Conservation (phyloP, 306 rosid species). For the Quercus agrifolia region DNA sequence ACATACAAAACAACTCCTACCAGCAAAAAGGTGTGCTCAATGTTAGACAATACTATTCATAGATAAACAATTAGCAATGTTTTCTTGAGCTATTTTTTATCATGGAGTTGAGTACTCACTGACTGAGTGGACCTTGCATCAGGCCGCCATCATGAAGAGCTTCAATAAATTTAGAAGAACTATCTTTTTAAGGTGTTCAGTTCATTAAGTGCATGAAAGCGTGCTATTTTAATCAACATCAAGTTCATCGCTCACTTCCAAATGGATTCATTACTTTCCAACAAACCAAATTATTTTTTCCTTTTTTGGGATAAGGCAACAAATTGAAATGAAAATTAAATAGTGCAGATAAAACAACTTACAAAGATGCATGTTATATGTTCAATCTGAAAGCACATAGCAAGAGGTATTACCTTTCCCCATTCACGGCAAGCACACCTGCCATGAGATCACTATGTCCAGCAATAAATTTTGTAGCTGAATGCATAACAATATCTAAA, state of each 20-base stretch:
- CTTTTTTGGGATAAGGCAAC: not conserved
- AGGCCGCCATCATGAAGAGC: conserved; percentile 3
- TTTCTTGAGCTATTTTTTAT: not conserved
- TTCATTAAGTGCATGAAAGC: conserved; percentile 4
- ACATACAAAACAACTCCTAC: not conserved
- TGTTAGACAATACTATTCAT: not conserved
- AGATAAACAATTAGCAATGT: not conserved
- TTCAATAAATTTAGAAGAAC: not conserved
- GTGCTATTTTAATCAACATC: not conserved
- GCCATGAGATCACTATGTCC: conserved; percentile 95
- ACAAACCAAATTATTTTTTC: not conserved
- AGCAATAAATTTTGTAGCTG: conserved; percentile 90
- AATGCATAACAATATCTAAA: conserved; percentile 87
- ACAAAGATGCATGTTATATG: not conserved
- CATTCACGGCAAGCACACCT: conserved; percentile 86
- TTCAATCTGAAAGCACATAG: conserved; percentile 15
- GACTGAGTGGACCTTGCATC: conserved; percentile 10
- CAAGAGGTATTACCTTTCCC: conserved; percentile 59
- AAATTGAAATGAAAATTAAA: not conserved
- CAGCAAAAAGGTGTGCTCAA: not conserved
- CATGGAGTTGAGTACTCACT: not conserved
- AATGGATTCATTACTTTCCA: not conserved
- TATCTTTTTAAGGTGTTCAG: not conserved
- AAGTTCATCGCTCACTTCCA: not conserved
- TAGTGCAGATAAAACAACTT: not conserved